These are phyloP conservation scores for Chenopodium formosanum DNA, from an alignment of 148 eudicot species.

Conservation along the genomic window DNA sequence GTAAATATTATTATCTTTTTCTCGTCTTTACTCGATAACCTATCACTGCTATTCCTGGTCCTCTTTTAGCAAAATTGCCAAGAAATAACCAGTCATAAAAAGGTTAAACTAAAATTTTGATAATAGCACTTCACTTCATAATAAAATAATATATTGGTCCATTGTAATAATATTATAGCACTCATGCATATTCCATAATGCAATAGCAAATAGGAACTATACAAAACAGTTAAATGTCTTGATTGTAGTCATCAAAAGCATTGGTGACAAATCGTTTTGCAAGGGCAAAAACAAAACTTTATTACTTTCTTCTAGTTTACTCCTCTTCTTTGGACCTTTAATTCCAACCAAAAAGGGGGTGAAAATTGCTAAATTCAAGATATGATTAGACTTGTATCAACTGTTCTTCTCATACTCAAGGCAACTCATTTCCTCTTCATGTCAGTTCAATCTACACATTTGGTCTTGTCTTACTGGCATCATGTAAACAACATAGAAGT, in stretches of 20 bases:
- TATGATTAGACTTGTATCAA: slow-evolving; percentile 13
- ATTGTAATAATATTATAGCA: neutral
- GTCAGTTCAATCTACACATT: slow-evolving; percentile 1
- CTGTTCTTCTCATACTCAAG: slow-evolving; percentile 16
- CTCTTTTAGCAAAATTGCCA: too few species aligned
- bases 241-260: neutral
- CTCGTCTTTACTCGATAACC: too few species aligned
- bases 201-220: neutral
- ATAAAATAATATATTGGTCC: neutral
- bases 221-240: neutral
- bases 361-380: slow-evolving; percentile 15
- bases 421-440: slow-evolving; percentile 8
- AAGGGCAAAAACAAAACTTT: neutral
- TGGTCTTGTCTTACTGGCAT: slow-evolving; percentile 10
- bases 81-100: too few species aligned
- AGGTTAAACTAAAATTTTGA: too few species aligned
- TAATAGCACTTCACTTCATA: too few species aligned
- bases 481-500: neutral
- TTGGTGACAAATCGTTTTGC: neutral
- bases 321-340: neutral
- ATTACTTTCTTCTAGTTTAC: neutral
- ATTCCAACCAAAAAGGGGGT: slow-evolving; percentile 27
- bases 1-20: too few species aligned
- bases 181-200: neutral
- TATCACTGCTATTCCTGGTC: too few species aligned